Percentiles rank a stretch among this genome's conserved stretches.
These are phyloP conservation scores for Aspergillus cejpii DNA, from an alignment of 2,329 filamentous ascomycete species.

Conservation along the genomic window DNA sequence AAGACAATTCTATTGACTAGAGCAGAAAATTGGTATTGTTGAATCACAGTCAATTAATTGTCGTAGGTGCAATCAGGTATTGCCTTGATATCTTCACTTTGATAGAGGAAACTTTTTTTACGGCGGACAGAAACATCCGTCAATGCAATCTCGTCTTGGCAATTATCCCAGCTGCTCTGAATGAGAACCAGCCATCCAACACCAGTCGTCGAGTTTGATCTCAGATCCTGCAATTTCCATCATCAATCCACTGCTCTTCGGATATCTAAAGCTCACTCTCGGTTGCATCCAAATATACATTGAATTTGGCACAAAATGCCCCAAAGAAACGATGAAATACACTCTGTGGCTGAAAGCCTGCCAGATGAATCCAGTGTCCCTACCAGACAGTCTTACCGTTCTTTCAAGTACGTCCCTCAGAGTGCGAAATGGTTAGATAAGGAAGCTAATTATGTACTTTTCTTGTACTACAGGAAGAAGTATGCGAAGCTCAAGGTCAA, in stretches of 20 bases:
- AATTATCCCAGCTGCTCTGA: constrained; percentile 8
- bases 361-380: constrained; percentile 35
- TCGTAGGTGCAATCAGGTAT: neutral
- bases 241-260: constrained; percentile 2
- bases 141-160: constrained; percentile 16
- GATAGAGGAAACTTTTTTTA: constrained; percentile 24
- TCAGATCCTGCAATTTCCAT: constrained; percentile 1
- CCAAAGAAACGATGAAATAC: constrained; percentile 25
- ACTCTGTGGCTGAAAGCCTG: constrained; percentile 26
- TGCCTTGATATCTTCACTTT: too few relatives aligned
- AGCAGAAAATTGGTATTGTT: neutral
- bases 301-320: constrained; percentile 24
- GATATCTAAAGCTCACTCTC: too few relatives aligned
- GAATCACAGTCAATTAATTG: neutral
- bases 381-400: constrained; percentile 54
- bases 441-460: constrained; percentile 6
- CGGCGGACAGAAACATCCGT: constrained; percentile 23
- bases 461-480: constrained; percentile 60
- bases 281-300: neutral
- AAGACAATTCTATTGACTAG: neutral
- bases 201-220: constrained; percentile 5
- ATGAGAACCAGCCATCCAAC: constrained; percentile 9
- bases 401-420: constrained; percentile 52
- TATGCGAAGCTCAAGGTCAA: constrained; percentile 79
- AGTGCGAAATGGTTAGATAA: neutral